Base-by-base conservation (phyloP, 2,329 filamentous ascomycete species). In the Tolypocladium nubicola region DNA sequence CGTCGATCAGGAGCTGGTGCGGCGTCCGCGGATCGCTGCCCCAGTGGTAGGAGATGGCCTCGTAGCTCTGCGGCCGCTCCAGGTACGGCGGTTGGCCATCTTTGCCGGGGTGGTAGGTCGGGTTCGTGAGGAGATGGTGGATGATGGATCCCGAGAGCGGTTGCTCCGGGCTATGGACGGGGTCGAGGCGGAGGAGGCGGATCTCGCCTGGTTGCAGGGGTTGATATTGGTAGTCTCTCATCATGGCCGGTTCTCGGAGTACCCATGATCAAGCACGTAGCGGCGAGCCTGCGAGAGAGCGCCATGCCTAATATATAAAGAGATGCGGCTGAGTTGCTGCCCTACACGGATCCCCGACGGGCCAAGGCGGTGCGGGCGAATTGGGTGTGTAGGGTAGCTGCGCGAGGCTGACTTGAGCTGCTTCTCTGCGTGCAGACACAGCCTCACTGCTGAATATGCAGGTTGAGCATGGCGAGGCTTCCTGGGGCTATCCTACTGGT, bases 11-110 rank as follows among this genome's bases (percentile, higher is more conserved):
- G 30, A 60, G 11, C 7, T 52, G 10, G 11, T 41, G 40, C 7
- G 21, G 50, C 8, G 58, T 40, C 39, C 30, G 52, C 33, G 30
- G 41, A n/a, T 60, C 52, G 41, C 53, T 43, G 10, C 56, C 58
- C 58, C 58, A 60, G 38, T 60, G 58, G 55, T 60, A 60, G 14
- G 58, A 56, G 16, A 60, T 53, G 41, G 56, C 58, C 16, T 58
- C 58, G 30, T 58, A 60, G 21, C 47, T 53, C 10, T 55, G 54
- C 11, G 49, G 6, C 19, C 52, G 52, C 38, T 56, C 30, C 47
- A 60, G 49, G 21, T 43, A 56, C 11, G 53, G 38, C 16, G 38
- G 38, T 5, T 19, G 5, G 38, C 38, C 38, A 40, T 40, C 38
- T 9, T 40, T 40, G 38, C 14, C 38, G n/a, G n/a, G 41, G 23